Evolutionary conservation across 148 eudicot genomes (phyloP).

Genomic region (Diospyros lotus): DNA sequence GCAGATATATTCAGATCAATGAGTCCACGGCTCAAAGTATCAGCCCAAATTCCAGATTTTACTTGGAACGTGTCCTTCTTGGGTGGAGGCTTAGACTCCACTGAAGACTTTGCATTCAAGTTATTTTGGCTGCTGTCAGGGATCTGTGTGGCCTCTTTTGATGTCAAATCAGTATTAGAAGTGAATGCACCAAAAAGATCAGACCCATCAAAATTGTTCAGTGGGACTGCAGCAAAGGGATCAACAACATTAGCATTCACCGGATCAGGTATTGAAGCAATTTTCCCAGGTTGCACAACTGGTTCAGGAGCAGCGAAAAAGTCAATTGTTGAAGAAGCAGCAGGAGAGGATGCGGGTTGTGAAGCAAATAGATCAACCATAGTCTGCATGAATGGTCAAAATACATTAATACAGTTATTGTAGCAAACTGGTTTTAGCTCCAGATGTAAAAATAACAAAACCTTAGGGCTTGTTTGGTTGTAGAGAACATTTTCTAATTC

Average conservation of each 20-base stretch:
- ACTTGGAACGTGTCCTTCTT: slow-evolving; percentile 70
- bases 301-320: slow-evolving; percentile 69
- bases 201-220: slow-evolving; percentile 67
- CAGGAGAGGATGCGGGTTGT: slow-evolving; percentile 45
- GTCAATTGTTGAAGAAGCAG: slow-evolving; percentile 53
- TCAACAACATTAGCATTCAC: slow-evolving; percentile 40
- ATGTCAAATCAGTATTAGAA: slow-evolving; percentile 43
- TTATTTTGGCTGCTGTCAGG: slow-evolving; percentile 23
- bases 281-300: slow-evolving; percentile 38
- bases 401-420: background rate
- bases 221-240: slow-evolving; percentile 80
- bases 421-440: background rate
- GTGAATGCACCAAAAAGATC: slow-evolving; percentile 63
- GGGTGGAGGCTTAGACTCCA: slow-evolving; percentile 41
- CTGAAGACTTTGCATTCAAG: slow-evolving; percentile 32
- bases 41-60: slow-evolving; percentile 98
- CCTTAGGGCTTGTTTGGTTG: too few relatives aligned
- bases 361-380: slow-evolving; percentile 72
- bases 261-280: slow-evolving; percentile 35
- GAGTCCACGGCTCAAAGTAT: slow-evolving; percentile 90
- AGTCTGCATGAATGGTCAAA: slow-evolving; percentile 37
- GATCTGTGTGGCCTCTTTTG: slow-evolving; percentile 32
- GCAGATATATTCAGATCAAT: slow-evolving; percentile 98
- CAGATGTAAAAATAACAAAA: background rate
- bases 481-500: too few relatives aligned